Base-by-base conservation (phyloP, 2,329 filamentous ascomycete genomes). In the Rosellinia necatrix region DNA sequence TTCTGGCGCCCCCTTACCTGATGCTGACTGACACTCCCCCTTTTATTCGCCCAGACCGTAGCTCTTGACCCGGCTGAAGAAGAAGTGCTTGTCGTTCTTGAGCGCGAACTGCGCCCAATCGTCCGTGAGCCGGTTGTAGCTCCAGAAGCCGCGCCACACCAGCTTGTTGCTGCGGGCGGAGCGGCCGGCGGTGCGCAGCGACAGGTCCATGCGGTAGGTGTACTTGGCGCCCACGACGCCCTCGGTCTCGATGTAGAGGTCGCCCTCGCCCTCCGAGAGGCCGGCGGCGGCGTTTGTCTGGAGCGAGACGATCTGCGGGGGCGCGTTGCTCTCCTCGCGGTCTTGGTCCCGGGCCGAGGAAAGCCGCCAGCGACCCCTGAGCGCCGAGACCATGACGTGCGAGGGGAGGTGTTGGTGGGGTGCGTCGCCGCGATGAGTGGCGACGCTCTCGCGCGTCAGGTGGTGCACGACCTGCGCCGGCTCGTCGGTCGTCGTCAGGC, bases 401-500 rank as follows among this genome's bases (percentile, higher is more conserved):
- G 78, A 79, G 17, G 73, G 76, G 32, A 77, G 72, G 9, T 56
- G 47, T n/a, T 43, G 38, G 60, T 75, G 78, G 32, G 40, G n/a
- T 15, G 62, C 63, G 25, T 68, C 68, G 38, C 70, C 70, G n/a
- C 68, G 72, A 58, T 81, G 78, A 13, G 72, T 60, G n/a, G 65
- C 77, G 32, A 93, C 71, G 47, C 89, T 83, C 25, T 91, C 87
- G 58, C 84, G 85, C 32, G 85, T 91, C 17, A 99, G 80, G 66
- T 93, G 83, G 53, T 92, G 90, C 0, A 99, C 91, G 10, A 97
- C 90, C 15, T 96, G 90, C n/a, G 81, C 75, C 1, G 94, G 94
- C 69, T 96, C 91, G 4, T 83, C 75, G 0, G 90, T 96, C 0
- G 89, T 91, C 30, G 96, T 81, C 1, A 99, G 81, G 50, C 87